A percentile compares a stretch with the other conserved stretches of the same genome.
These are phyloP conservation scores for Biscogniauxia sp. DNA, from an alignment of 2,329 filamentous ascomycete genomes.

Conservation along the genomic window DNA sequence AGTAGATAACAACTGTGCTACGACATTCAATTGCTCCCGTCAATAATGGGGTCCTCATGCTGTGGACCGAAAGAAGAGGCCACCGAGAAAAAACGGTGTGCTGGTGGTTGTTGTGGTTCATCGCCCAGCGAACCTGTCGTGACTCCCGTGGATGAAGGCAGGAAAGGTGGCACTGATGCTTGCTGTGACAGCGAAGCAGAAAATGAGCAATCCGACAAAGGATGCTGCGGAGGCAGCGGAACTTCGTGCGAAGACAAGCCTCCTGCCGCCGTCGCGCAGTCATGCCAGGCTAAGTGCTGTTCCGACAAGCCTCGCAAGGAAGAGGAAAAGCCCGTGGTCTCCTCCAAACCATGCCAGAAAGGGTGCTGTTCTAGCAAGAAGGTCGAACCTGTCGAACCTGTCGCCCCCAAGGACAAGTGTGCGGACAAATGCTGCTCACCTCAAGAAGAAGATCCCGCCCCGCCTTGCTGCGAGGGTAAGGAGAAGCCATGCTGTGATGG, in stretches of 20 bases:
- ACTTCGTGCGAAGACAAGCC: background rate
- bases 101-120: background rate
- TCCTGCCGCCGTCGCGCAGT: background rate
- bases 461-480: conserved; percentile 21
- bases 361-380: background rate
- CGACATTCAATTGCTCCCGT: background rate
- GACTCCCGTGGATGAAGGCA: background rate
- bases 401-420: background rate
- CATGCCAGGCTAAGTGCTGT: background rate
- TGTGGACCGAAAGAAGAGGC: background rate
- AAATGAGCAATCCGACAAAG: background rate
- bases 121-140: background rate
- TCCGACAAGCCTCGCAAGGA: background rate
- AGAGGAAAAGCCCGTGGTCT: background rate
- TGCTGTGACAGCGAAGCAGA: background rate
- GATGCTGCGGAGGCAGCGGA: background rate
- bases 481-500: conserved; percentile 39
- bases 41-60: background rate
- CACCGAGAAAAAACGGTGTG: background rate
- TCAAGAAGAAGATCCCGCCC: conserved; percentile 1
- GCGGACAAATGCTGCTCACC: conserved; percentile 6
- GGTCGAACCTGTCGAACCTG: background rate
- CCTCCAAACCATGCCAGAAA: background rate
- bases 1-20: background rate
- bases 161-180: background rate